Percentiles rank a stretch among this genome's conserved stretches.
These are phyloP conservation scores for Penicillium griseofulvum DNA, from an alignment of 2,329 filamentous ascomycete genomes.

Conservation along the genomic window DNA sequence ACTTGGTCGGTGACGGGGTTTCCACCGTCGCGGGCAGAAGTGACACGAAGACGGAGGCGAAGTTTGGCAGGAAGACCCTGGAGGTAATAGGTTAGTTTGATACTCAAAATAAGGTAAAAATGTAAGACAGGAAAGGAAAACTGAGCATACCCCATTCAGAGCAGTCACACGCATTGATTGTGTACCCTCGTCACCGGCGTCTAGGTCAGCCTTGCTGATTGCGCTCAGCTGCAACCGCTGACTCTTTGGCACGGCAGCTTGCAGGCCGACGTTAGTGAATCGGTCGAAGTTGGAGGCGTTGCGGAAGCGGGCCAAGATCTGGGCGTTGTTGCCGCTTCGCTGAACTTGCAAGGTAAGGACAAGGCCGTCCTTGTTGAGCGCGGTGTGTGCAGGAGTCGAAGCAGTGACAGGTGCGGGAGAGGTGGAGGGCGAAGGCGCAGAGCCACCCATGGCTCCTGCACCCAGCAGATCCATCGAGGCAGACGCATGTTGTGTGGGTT, in stretches of 20 bases:
- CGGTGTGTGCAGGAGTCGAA: conserved; percentile 58
- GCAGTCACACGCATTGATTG: conserved; percentile 87
- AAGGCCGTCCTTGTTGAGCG: conserved; percentile 84
- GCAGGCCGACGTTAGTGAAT: conserved; percentile 75
- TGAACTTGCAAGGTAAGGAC: conserved; percentile 79
- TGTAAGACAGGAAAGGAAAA: background rate
- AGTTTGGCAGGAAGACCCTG: conserved; percentile 69
- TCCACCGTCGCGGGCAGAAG: conserved; percentile 68
- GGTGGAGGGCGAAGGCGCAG: conserved; percentile 39
- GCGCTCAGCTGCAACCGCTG: conserved; percentile 90
- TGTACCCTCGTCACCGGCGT: conserved; percentile 75
- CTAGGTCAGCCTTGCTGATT: conserved; percentile 77
- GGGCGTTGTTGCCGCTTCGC: conserved; percentile 66
- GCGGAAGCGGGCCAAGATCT: conserved; percentile 78
- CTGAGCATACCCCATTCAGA: conserved; percentile 77
- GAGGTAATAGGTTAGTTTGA: conserved; percentile 27
- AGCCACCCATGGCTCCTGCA: conserved; percentile 41
- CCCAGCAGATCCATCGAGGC: conserved; percentile 36
- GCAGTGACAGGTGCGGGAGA: conserved; percentile 52
- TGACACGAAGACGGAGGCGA: conserved; percentile 79
- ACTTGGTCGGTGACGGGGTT: conserved; percentile 84
- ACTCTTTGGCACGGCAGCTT: conserved; percentile 93
- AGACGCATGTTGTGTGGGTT: conserved; percentile 47
- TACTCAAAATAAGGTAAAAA: conserved; percentile 7
- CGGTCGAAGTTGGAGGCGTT: conserved; percentile 67